Base-by-base conservation (phyloP, 2,329 filamentous ascomycete genomes). In the Phyllosticta citribraziliensis region DNA sequence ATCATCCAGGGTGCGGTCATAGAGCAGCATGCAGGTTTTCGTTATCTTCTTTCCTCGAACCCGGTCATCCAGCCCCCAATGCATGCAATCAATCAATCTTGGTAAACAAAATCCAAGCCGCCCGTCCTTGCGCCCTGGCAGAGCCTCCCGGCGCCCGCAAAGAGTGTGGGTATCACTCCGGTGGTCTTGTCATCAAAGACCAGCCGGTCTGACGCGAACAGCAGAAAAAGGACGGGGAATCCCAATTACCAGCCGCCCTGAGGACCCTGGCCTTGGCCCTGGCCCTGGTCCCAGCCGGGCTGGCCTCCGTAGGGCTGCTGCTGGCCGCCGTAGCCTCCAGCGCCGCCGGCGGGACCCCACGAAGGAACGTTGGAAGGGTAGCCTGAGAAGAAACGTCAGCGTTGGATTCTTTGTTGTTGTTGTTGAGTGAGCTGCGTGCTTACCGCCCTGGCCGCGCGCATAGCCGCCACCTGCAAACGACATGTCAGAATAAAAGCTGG, bases 221-320 rank as follows among this genome's bases (percentile, higher is more conserved):
- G 52, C 19, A 60, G 58, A 55, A 50, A 50, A 9, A 27, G 52
- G 53, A 55, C 35, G 30, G 17, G 22, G 24, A 20, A 17, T 20
- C n/a, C 25, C 4, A 20, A 60, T 60, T 33, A 60, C 58, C 58
- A 60, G 57, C 60, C 57, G 35, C 67, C 67, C 56, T 68, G 67
- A 20, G 66, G 40, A 57, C 65, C 68, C 53, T 72, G 70, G 59
- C 57, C 62, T 30, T 67, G 67, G 52, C 66, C 67, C 1, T 62
- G 64, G 52, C 65, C 64, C 57, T 64, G 63, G 50, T 63, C 47
- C 9, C 52, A 52, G 24, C 58, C 63, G 52, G 70, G 67, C 53
- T 71, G 69, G 56, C 70, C 69, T 52, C 70, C 71, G 33, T 71
- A 68, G 47, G 66, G 66, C 61, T 66, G 63, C 63, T 72, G 70